Evolutionary conservation across 2,329 filamentous ascomycete genomes (phyloP).

Genomic region (Verticillium longisporum): DNA sequence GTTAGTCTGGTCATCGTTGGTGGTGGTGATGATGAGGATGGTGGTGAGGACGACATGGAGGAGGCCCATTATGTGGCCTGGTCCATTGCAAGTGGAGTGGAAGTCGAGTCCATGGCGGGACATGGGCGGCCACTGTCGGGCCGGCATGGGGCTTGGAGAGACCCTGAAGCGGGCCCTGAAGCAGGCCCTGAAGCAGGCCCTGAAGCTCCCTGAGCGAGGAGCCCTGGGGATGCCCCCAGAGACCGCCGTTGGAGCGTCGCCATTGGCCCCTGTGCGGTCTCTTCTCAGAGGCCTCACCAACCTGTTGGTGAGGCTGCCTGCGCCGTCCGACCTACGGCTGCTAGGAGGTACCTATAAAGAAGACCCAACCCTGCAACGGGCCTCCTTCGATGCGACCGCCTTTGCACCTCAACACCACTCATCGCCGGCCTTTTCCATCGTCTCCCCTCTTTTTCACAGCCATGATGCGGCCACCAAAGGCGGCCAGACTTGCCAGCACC

Average conservation of each 20-base stretch:
- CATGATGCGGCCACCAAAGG: not conserved
- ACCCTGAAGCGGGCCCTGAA: too few relatives aligned
- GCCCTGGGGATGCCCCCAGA: not conserved
- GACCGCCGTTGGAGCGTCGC: not conserved
- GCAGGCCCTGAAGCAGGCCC: not conserved
- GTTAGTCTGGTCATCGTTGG: not conserved
- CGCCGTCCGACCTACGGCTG: not conserved
- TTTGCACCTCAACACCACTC: not conserved
- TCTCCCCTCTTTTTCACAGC: not conserved
- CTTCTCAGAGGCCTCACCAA: not conserved
- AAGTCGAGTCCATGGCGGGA: not conserved
- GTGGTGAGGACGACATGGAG: not conserved
- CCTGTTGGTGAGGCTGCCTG: not conserved
- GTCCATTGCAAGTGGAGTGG: not conserved
- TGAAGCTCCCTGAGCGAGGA: not conserved
- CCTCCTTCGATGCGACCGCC: not conserved
- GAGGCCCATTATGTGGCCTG: not conserved
- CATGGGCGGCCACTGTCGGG: not conserved
- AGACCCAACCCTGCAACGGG: not conserved
- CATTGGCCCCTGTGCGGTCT: not conserved
- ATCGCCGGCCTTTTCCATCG: not conserved
- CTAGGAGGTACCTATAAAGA: not conserved
- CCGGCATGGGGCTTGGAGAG: not conserved
- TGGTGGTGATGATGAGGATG: not conserved
- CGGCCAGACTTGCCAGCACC: not conserved